Conservation (phyloP, 768 basidiomycete genomes). For the Lyophyllum decastes region DNA sequence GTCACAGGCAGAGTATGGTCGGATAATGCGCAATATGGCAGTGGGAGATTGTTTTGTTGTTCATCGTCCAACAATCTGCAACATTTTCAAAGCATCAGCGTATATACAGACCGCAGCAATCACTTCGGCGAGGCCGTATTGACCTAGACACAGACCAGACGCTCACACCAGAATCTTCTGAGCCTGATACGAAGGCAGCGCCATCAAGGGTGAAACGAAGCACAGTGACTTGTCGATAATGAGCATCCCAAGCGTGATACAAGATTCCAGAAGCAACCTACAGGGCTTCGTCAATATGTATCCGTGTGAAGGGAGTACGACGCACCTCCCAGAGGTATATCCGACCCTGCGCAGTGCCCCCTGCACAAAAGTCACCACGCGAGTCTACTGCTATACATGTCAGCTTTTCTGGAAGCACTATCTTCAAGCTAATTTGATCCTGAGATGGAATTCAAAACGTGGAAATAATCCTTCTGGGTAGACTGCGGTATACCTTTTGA, state of each 20-base stretch:
- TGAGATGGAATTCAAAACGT: constrained; percentile 29
- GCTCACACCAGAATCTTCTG: constrained; percentile 86
- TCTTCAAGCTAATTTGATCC: constrained; percentile 88
- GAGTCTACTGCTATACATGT: constrained; percentile 77
- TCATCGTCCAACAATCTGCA: constrained; percentile 75
- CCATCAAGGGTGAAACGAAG: constrained; percentile 85
- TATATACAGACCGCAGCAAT: neutral
- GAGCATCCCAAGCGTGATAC: constrained; percentile 91
- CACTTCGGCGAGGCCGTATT: constrained; percentile 27
- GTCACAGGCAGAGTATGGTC: constrained; percentile 94
- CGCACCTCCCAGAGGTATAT: constrained; percentile 96
- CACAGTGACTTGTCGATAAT: constrained; percentile 87
- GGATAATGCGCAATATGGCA: constrained; percentile 77
- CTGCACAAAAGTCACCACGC: constrained; percentile 78
- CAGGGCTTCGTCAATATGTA: constrained; percentile 7
- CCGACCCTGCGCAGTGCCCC: constrained; percentile 85
- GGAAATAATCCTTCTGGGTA: neutral
- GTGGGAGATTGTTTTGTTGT: constrained; percentile 70
- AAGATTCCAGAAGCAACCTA: constrained; percentile 94
- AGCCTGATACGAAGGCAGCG: constrained; percentile 77
- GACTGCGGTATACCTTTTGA: constrained; percentile 75
- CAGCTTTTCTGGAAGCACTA: constrained; percentile 89
- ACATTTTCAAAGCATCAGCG: constrained; percentile 3
- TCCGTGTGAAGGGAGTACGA: constrained; percentile 15
- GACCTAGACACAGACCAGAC: constrained; percentile 91